phyloP scores from a whole-genome alignment of 768 basidiomycete species.

The Tylopilus plumbeoviolaceoides region DNA sequence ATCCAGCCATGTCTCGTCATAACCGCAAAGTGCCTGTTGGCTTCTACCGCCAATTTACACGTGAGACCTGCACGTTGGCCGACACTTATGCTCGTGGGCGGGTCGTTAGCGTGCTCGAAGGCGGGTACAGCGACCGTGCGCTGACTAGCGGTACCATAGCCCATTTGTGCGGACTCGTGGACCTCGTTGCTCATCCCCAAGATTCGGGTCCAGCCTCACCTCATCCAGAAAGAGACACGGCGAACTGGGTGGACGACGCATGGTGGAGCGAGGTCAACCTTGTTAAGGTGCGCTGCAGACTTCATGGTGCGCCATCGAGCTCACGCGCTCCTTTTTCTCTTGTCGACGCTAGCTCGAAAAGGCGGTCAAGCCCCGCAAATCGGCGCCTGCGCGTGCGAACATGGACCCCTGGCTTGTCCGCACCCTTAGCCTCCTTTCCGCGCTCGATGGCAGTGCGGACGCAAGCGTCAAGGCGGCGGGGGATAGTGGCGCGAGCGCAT shows the following conservation, averaged over 20 bases:
- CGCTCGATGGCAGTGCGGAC: conserved; percentile 3
- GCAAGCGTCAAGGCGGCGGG: background rate
- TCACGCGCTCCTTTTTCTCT: background rate
- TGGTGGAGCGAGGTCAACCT: conserved; percentile 73
- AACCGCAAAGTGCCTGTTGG: conserved; percentile 81
- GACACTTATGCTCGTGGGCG: conserved; percentile 62
- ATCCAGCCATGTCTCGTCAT: conserved; percentile 87
- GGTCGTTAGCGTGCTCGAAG: conserved; percentile 87
- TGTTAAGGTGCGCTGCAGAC: conserved; percentile 38
- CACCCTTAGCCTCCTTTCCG: conserved; percentile 32
- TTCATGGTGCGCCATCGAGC: background rate
- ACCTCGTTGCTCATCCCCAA: background rate
- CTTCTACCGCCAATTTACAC: conserved; percentile 82
- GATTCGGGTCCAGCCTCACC: background rate
- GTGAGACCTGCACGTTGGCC: conserved; percentile 63
- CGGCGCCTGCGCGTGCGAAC: conserved; percentile 31
- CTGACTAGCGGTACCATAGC: conserved; percentile 81
- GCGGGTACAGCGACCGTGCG: conserved; percentile 91
- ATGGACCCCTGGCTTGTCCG: conserved; percentile 58
- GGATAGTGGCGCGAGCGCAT: background rate
- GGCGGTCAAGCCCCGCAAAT: conserved; percentile 55
- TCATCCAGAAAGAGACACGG: background rate
- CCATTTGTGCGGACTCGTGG: conserved; percentile 65
- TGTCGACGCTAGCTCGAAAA: conserved; percentile 52
- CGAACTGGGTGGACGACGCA: conserved; percentile 32